Conservation (phyloP, 306 rosid species). For the Abrus pulchellus region DNA sequence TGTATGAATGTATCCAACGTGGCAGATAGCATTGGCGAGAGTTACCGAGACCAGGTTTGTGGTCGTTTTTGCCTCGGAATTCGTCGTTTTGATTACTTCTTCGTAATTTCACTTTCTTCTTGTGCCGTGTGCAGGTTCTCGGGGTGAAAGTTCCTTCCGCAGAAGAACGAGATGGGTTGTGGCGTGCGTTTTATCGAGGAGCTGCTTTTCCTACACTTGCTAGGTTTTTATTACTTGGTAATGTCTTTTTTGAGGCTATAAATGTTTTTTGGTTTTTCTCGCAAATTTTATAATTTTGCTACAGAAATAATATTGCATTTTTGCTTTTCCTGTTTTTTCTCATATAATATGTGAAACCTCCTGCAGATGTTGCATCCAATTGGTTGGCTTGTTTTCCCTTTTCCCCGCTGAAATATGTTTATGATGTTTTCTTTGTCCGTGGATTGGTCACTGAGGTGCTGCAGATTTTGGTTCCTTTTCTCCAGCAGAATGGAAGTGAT, state of each 20-base stretch:
- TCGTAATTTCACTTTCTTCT: constrained; percentile 20
- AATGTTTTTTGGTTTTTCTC: neutral
- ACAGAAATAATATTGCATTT: constrained; percentile 16
- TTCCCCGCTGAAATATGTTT: constrained; percentile 72
- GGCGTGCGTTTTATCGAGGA: constrained; percentile 77
- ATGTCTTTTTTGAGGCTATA: constrained; percentile 24
- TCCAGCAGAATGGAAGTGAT: constrained; percentile 62
- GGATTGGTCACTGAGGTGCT: constrained; percentile 80
- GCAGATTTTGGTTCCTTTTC: constrained; percentile 79
- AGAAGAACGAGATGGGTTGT: constrained; percentile 67
- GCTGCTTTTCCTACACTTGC: constrained; percentile 77
- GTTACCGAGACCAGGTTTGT: constrained; percentile 75
- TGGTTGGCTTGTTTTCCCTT: constrained; percentile 90
- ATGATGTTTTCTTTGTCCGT: constrained; percentile 76
- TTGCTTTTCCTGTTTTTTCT: constrained; percentile 40
- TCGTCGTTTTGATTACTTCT: neutral
- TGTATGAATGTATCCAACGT: constrained; percentile 37
- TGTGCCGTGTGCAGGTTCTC: constrained; percentile 57
- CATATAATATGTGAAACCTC: constrained; percentile 40
- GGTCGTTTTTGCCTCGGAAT: constrained; percentile 31
- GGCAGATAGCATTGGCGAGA: constrained; percentile 70
- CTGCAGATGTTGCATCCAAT: constrained; percentile 85
- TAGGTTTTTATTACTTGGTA: constrained; percentile 81
- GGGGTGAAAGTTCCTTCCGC: constrained; percentile 59
- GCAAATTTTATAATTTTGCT: neutral